phyloP scores from a whole-genome alignment of 176 grass and related monocot genomes.

The Leersia perrieri region DNA sequence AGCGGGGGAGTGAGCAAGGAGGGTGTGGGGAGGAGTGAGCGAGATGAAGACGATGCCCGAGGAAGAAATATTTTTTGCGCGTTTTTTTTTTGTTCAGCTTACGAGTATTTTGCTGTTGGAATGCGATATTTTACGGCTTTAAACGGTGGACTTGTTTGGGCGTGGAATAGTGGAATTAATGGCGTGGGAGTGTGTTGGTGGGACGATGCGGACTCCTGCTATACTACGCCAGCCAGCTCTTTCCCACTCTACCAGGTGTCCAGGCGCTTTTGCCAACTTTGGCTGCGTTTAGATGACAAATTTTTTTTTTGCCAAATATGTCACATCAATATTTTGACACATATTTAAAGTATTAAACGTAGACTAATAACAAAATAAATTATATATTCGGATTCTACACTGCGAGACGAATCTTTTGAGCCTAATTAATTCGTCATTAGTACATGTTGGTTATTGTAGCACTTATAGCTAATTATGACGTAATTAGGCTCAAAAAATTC shows the following conservation, averaged over 20 bases:
- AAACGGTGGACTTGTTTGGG: background rate
- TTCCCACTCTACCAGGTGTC: background rate
- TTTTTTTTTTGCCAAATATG: no score
- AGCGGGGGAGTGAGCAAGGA: constrained; percentile 2
- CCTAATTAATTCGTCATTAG: no score
- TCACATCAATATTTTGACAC: no score
- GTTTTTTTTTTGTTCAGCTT: background rate
- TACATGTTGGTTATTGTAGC: no score
- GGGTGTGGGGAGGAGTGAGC: background rate
- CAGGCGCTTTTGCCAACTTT: constrained; percentile 29
- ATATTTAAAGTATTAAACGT: no score
- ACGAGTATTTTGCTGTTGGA: background rate
- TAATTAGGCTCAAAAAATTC: no score
- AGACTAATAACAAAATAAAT: no score
- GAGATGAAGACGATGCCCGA: background rate
- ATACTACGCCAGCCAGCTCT: constrained; percentile 14
- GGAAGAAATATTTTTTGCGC: constrained; percentile 20
- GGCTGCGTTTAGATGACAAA: no score
- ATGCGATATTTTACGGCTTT: background rate
- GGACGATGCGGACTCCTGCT: constrained; percentile 22
- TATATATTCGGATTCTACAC: no score
- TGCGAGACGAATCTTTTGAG: no score
- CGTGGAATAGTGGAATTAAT: constrained; percentile 16
- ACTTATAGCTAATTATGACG: no score
- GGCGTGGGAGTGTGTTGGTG: constrained; percentile 9